Evolutionary conservation across 345 rosid species (phyloP).

Genomic region (Citrus glauca): DNA sequence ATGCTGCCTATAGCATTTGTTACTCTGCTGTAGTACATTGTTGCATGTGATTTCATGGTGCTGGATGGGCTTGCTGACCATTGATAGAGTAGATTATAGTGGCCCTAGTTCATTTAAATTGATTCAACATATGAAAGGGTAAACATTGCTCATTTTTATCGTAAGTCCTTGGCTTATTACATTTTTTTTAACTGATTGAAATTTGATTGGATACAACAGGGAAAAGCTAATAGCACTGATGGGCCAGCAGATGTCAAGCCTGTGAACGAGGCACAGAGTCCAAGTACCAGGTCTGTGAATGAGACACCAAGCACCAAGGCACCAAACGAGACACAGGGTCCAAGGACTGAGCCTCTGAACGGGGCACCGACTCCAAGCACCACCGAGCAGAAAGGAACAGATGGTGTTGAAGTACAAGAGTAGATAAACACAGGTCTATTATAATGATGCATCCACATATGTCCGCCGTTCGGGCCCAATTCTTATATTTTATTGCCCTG

Average conservation of each 20-base stretch:
- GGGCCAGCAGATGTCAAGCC: conserved; percentile 45
- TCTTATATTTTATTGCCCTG: conserved; percentile 8
- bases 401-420: conserved; percentile 29
- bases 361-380: conserved; percentile 25
- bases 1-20: background rate
- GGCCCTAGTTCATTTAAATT: background rate
- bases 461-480: background rate
- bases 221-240: conserved; percentile 33
- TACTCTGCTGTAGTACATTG: background rate
- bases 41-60: background rate
- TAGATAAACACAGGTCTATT: conserved; percentile 16
- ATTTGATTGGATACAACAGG: conserved; percentile 33
- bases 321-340: conserved; percentile 33
- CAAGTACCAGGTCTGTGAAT: background rate
- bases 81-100: background rate
- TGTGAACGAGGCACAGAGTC: background rate
- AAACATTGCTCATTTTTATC: background rate
- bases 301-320: conserved; percentile 36
- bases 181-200: too few relatives aligned
- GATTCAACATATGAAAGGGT: background rate
- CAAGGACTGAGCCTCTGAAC: conserved; percentile 13
- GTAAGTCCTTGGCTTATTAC: background rate
- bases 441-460: background rate
- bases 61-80: background rate
- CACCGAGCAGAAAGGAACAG: conserved; percentile 27